Percentiles rank a stretch among this genome's conserved stretches.
Evolutionary conservation across 139 green algal genomes (phyloP).

Genomic region (Desmodesmus armatus): DNA sequence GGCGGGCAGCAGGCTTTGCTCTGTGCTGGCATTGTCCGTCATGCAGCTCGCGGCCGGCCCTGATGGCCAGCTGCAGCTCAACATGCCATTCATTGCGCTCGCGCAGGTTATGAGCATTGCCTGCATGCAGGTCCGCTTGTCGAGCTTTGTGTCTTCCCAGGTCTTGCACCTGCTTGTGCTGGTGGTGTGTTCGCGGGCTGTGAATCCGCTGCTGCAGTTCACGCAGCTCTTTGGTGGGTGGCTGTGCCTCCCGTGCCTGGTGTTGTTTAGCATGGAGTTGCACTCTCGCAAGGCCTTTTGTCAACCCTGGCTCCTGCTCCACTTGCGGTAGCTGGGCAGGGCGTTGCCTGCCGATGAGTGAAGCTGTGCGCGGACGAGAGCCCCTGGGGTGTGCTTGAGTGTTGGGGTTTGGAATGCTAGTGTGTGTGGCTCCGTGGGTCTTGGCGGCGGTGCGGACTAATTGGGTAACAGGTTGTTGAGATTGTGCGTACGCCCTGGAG

Average conservation of each 20-base stretch:
- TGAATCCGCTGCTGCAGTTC: constrained; percentile 3
- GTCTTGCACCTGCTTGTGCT: constrained; percentile 33
- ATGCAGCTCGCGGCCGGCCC: not conserved
- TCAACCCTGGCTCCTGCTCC: not conserved
- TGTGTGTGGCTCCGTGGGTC: no score
- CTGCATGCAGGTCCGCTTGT: constrained; percentile 29
- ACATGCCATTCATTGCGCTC: constrained; percentile 28
- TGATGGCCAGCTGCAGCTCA: not conserved
- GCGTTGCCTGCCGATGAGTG: no score
- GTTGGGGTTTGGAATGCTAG: no score
- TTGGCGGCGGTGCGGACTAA: no score
- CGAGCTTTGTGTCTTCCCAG: constrained; percentile 39
- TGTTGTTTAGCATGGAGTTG: constrained; percentile 37
- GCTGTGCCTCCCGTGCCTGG: constrained; percentile 34
- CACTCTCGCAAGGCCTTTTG: constrained; percentile 27
- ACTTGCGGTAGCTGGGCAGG: not conserved
- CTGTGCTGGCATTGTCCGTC: not conserved
- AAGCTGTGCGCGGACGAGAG: no score
- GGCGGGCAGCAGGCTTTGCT: not conserved
- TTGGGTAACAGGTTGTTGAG: no score
- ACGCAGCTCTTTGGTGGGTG: constrained; percentile 26
- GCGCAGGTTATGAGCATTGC: constrained; percentile 33
- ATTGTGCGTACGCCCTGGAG: no score
- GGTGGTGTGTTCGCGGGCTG: not conserved
- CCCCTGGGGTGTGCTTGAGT: no score